Conservation (phyloP, 1,284 basidiomycete species). For the Tilletia indica region DNA sequence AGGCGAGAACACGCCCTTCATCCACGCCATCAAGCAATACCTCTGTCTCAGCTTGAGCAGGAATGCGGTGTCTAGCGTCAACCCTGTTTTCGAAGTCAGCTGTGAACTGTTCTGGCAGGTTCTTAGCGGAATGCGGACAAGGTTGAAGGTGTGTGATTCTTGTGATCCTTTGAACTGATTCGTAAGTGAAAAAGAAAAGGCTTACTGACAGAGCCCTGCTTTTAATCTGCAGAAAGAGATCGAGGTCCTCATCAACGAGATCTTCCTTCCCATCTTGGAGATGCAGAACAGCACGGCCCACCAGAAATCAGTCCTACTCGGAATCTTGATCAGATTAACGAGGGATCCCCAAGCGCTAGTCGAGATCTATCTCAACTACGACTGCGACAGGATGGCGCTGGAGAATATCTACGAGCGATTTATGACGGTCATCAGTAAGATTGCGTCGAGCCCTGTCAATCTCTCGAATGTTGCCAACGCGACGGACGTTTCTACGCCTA, state of each 20-base stretch:
- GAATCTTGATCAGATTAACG: conserved; percentile 50
- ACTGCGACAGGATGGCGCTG: conserved; percentile 53
- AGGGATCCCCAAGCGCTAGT: conserved; percentile 54
- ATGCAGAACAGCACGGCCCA: conserved; percentile 94
- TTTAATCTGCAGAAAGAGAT: conserved; percentile 82
- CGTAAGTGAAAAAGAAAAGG: not conserved
- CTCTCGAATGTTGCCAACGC: not conserved
- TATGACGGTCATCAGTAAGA: conserved; percentile 42
- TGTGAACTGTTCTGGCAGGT: conserved; percentile 99
- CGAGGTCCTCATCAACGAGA: conserved; percentile 94
- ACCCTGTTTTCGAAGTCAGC: conserved; percentile 94
- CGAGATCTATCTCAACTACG: conserved; percentile 56
- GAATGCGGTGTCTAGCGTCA: conserved; percentile 91
- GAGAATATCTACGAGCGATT: conserved; percentile 56
- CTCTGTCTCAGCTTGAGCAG: conserved; percentile 86
- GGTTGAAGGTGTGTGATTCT: conserved; percentile 70
- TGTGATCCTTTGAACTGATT: not conserved
- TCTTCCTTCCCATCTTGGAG: conserved; percentile 97
- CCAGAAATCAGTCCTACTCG: conserved; percentile 59
- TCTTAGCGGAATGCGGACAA: conserved; percentile 85
- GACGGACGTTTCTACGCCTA: not conserved
- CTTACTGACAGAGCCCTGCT: not conserved
- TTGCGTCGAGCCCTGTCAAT: conserved; percentile 12
- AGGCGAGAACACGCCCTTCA: conserved; percentile 53
- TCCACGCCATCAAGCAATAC: conserved; percentile 56